Evolutionary conservation across 345 rosid genomes (phyloP).

Genomic region (Raphanus raphanistrum): DNA sequence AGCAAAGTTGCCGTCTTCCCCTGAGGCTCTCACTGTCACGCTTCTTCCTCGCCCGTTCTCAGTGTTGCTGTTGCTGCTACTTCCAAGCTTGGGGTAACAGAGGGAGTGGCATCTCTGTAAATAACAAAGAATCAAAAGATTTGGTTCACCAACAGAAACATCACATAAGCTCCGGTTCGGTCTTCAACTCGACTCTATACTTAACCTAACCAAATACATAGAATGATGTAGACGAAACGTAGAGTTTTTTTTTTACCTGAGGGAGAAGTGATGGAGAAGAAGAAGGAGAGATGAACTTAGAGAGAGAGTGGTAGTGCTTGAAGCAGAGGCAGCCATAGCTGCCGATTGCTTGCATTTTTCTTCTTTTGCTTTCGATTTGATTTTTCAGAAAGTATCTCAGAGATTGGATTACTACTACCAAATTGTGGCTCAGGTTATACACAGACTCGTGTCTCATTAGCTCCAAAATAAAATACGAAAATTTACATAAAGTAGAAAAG

Average conservation of each 20-base stretch:
- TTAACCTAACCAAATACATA: background rate
- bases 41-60: conserved; percentile 51
- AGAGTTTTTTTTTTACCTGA: conserved; percentile 51
- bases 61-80: conserved; percentile 26
- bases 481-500: background rate
- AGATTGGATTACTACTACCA: background rate
- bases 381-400: background rate
- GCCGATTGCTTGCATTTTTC: conserved; percentile 33
- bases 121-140: no score
- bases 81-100: conserved; percentile 52
- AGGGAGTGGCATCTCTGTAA: conserved; percentile 56
- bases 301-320: conserved; percentile 29
- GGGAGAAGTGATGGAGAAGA: conserved; percentile 25
- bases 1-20: conserved; percentile 42
- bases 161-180: no score
- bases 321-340: conserved; percentile 41
- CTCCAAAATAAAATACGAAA: background rate
- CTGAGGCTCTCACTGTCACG: conserved; percentile 59
- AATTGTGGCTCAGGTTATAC: conserved; percentile 33
- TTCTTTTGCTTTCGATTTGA: background rate
- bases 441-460: background rate
- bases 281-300: conserved; percentile 40
- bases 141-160: no score
- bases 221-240: background rate
- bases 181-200: no score